These are phyloP conservation scores for Nakazawaea ernobii DNA, from an alignment of 805 yeast genomes.

Conservation along the genomic window DNA sequence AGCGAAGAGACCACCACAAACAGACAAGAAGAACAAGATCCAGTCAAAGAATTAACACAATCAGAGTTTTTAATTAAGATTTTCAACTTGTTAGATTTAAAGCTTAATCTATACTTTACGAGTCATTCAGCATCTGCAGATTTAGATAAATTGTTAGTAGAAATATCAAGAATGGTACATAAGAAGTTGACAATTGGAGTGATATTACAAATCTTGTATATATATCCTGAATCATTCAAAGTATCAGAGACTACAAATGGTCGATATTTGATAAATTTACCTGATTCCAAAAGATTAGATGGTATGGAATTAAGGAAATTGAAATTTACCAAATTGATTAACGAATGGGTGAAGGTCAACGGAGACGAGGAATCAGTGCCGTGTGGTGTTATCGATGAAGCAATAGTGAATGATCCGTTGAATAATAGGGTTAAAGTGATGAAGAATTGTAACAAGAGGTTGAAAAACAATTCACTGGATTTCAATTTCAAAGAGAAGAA, in stretches of 20 bases:
- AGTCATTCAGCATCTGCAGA: conserved; percentile 7
- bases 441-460: conserved; percentile 7
- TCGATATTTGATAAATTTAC: conserved; percentile 3
- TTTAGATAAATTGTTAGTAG: conserved; percentile 2
- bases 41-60: not conserved
- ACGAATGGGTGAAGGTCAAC: not conserved
- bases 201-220: conserved; percentile 8
- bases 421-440: conserved; percentile 1
- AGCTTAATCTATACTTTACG: conserved; percentile 6
- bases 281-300: not conserved
- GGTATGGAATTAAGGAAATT: conserved; percentile 1
- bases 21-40: not conserved
- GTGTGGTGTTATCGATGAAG: conserved; percentile 1
- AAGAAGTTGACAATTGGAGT: not conserved
- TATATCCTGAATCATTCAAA: conserved; percentile 7
- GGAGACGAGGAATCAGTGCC: conserved; percentile 1
- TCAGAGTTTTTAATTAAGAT: conserved; percentile 1
- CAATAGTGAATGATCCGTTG: not conserved
- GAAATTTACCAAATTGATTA: not conserved
- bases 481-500: conserved; percentile 29
- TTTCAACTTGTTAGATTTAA: conserved; percentile 1
- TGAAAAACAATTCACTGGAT: conserved; percentile 29
- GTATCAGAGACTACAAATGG: conserved; percentile 8
- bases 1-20: not conserved
- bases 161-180: not conserved